Conservation (phyloP, 2,329 filamentous ascomycete genomes). For the Clarireedia monteithiana region DNA sequence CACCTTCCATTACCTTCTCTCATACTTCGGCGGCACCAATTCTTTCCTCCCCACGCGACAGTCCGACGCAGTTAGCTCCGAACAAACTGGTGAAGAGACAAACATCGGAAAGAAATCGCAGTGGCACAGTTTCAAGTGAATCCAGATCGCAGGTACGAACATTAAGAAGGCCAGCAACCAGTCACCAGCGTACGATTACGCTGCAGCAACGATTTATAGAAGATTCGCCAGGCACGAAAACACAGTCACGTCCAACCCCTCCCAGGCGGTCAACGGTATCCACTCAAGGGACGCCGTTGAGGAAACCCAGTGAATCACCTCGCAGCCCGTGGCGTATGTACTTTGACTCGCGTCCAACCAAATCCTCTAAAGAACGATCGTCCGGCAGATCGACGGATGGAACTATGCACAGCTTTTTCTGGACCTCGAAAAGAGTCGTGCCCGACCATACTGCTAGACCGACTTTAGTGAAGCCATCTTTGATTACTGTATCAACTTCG, state of each 20-base stretch:
- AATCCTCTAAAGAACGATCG: conserved; percentile 23
- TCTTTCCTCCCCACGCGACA: conserved; percentile 30
- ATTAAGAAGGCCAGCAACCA: conserved; percentile 67
- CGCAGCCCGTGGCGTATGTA: conserved; percentile 25
- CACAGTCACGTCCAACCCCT: conserved; percentile 12
- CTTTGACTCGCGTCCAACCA: conserved; percentile 28
- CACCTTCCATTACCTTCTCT: conserved; percentile 57
- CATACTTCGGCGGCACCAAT: conserved; percentile 62
- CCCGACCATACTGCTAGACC: conserved; percentile 22
- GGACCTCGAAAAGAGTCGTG: conserved; percentile 26
- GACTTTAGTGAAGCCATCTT: conserved; percentile 26
- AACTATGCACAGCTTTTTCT: conserved; percentile 17
- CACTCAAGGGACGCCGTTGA: conserved; percentile 13
- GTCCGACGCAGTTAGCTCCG: conserved; percentile 43
- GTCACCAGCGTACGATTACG: conserved; percentile 68
- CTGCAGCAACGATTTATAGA: conserved; percentile 44
- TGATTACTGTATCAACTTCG: conserved; percentile 18
- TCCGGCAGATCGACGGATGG: conserved; percentile 23
- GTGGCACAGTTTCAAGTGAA: conserved; percentile 37
- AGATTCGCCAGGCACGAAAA: conserved; percentile 17
- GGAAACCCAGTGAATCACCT: conserved; percentile 16
- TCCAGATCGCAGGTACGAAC: conserved; percentile 56
- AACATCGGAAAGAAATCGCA: conserved; percentile 44
- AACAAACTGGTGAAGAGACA: conserved; percentile 75
- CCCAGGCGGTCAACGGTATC: conserved; percentile 10